Evolutionary conservation across 2,329 filamentous ascomycete genomes (phyloP).

Genomic region (Talaromyces sp.): DNA sequence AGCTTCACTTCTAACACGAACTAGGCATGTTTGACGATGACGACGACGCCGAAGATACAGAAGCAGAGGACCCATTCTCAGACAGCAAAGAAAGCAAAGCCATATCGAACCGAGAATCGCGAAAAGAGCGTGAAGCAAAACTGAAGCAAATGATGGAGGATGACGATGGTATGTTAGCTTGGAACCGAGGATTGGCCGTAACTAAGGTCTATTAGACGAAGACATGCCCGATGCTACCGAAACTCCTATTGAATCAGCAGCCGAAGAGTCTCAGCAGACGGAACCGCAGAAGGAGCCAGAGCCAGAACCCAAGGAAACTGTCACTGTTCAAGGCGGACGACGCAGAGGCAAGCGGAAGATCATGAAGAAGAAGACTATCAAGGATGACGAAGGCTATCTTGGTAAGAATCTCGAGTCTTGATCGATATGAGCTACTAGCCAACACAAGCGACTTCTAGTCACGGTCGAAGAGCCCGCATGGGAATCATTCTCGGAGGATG

Average conservation of each 20-base stretch:
- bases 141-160: slow-evolving; percentile 75
- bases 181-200: slow-evolving; percentile 23
- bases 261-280: slow-evolving; percentile 38
- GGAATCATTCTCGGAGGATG: slow-evolving; percentile 94
- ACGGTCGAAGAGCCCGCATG: slow-evolving; percentile 80
- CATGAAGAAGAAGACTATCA: slow-evolving; percentile 81
- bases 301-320: slow-evolving; percentile 51
- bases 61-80: slow-evolving; percentile 53
- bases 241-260: slow-evolving; percentile 32
- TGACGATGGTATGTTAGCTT: slow-evolving; percentile 37
- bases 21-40: slow-evolving; percentile 54
- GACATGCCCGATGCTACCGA: slow-evolving; percentile 57
- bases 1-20: slow-evolving; percentile 28
- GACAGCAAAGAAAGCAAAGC: slow-evolving; percentile 37
- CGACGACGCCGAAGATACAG: slow-evolving; percentile 59
- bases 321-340: slow-evolving; percentile 62
- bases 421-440: neutral
- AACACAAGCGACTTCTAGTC: slow-evolving; percentile 53
- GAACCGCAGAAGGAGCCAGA: slow-evolving; percentile 39
- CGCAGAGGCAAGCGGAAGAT: slow-evolving; percentile 75
- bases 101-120: slow-evolving; percentile 46
- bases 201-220: slow-evolving; percentile 47
- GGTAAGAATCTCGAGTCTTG: slow-evolving; percentile 54
- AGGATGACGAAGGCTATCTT: slow-evolving; percentile 87
- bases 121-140: slow-evolving; percentile 64